phyloP scores from a whole-genome alignment of 2,329 filamentous ascomycete species.

The Penicillium italicum region DNA sequence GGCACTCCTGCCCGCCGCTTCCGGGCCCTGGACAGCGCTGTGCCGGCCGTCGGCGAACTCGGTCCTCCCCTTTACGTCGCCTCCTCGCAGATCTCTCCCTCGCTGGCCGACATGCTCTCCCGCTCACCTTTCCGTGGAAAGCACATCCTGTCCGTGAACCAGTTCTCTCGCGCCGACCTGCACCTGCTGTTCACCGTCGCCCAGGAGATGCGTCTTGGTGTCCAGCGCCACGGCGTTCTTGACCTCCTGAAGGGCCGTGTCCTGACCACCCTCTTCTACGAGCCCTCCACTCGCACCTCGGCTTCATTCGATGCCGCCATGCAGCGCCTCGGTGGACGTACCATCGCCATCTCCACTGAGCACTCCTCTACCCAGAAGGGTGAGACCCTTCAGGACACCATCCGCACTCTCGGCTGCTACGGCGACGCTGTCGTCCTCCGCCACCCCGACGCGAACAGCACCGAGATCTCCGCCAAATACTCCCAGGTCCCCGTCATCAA shows the following conservation, averaged over 20 bases:
- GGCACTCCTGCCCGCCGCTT: slow-evolving; percentile 37
- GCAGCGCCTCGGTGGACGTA: slow-evolving; percentile 92
- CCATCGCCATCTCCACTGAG: slow-evolving; percentile 74
- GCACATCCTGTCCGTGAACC: slow-evolving; percentile 86
- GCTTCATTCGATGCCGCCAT: slow-evolving; percentile 96
- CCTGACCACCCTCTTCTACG: slow-evolving; percentile 92
- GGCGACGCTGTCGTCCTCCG: slow-evolving; percentile 93
- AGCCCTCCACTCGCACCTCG: slow-evolving; percentile 93
- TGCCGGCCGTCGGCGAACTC: slow-evolving; percentile 35
- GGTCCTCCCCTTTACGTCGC: slow-evolving; percentile 40
- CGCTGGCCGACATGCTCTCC: slow-evolving; percentile 68
- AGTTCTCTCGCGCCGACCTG: slow-evolving; percentile 82
- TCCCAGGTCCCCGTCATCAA: slow-evolving; percentile 93
- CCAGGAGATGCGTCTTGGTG: slow-evolving; percentile 93
- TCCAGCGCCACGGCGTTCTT: slow-evolving; percentile 85
- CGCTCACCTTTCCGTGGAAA: slow-evolving; percentile 84
- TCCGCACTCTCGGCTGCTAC: slow-evolving; percentile 91
- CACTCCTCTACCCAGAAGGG: slow-evolving; percentile 92
- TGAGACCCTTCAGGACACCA: slow-evolving; percentile 86
- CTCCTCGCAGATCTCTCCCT: slow-evolving; percentile 54
- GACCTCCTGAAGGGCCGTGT: slow-evolving; percentile 82
- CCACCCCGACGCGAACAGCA: slow-evolving; percentile 78
- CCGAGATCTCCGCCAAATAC: slow-evolving; percentile 78
- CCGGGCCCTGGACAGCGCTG: slow-evolving; percentile 27
- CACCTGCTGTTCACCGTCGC: slow-evolving; percentile 94